Conservation (phyloP, 352 stramenopile genomes). For the Pythium scleroteichum region DNA sequence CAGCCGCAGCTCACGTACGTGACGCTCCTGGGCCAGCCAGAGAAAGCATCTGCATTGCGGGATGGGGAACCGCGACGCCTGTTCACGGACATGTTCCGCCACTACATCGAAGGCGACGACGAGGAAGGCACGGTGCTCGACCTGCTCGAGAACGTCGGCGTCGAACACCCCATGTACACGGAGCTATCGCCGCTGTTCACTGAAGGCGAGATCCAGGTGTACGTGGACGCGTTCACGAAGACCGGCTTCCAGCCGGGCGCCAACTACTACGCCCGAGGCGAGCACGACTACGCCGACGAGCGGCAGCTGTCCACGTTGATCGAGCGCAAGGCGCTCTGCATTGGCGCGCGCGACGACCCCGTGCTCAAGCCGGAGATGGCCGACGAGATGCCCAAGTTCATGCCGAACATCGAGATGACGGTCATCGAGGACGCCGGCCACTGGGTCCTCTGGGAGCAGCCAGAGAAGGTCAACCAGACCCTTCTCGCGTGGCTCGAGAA, state of each 20-base stretch:
- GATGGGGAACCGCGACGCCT: slow-evolving; percentile 35
- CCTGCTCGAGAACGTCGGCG: slow-evolving; percentile 27
- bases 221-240: slow-evolving; percentile 39
- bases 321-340: slow-evolving; percentile 44
- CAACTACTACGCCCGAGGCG: slow-evolving; percentile 43
- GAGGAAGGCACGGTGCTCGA: slow-evolving; percentile 28
- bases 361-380: slow-evolving; percentile 51
- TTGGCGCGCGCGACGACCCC: slow-evolving; percentile 38
- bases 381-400: slow-evolving; percentile 37
- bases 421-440: slow-evolving; percentile 42
- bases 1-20: slow-evolving; percentile 46
- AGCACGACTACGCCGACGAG: slow-evolving; percentile 50
- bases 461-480: slow-evolving; percentile 41
- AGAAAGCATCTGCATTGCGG: slow-evolving; percentile 34
- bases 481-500: slow-evolving; percentile 39
- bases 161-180: slow-evolving; percentile 36
- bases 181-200: slow-evolving; percentile 40
- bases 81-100: slow-evolving; percentile 42
- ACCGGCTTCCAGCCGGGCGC: slow-evolving; percentile 39
- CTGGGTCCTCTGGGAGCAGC: slow-evolving; percentile 44
- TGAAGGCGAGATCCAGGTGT: slow-evolving; percentile 50
- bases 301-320: slow-evolving; percentile 33
- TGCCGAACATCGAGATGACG: slow-evolving; percentile 41
- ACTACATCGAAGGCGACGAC: slow-evolving; percentile 25
- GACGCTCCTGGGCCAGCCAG: slow-evolving; percentile 37